These are phyloP conservation scores for Kwoniella shivajii DNA, from an alignment of 1,284 basidiomycete species.

Conservation along the genomic window DNA sequence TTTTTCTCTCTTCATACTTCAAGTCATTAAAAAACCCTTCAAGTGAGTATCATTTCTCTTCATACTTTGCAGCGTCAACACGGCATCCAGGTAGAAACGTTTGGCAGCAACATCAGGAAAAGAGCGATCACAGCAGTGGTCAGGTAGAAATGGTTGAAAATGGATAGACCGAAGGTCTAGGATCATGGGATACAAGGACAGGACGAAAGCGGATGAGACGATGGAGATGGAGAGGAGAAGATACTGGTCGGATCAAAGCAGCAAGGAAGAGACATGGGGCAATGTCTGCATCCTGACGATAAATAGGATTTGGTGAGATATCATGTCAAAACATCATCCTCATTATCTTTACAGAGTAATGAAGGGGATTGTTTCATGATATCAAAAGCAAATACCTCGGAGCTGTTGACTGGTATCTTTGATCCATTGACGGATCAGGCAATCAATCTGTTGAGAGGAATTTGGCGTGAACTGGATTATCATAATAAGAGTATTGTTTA, in stretches of 20 bases:
- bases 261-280: conserved; percentile 52
- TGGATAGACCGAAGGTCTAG: neutral
- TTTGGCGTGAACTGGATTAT: too few species aligned
- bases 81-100: neutral
- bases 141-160: neutral
- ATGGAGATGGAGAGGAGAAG: conserved; percentile 4
- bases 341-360: neutral
- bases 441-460: conserved; percentile 8
- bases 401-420: conserved; percentile 11
- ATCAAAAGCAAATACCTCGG: conserved; percentile 19
- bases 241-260: conserved; percentile 5
- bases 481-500: neutral
- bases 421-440: neutral
- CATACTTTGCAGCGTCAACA: neutral
- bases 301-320: conserved; percentile 18
- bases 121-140: neutral
- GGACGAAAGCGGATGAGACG: neutral
- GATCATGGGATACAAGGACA: too few species aligned
- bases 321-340: neutral
- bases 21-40: conserved; percentile 18
- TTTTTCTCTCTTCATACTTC: conserved; percentile 20
- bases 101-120: neutral
- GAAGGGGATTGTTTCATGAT: neutral
- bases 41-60: conserved; percentile 21
- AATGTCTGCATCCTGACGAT: conserved; percentile 50